These are phyloP conservation scores for Penicillium sp. DNA, from an alignment of 2,329 filamentous ascomycete genomes.

Conservation along the genomic window DNA sequence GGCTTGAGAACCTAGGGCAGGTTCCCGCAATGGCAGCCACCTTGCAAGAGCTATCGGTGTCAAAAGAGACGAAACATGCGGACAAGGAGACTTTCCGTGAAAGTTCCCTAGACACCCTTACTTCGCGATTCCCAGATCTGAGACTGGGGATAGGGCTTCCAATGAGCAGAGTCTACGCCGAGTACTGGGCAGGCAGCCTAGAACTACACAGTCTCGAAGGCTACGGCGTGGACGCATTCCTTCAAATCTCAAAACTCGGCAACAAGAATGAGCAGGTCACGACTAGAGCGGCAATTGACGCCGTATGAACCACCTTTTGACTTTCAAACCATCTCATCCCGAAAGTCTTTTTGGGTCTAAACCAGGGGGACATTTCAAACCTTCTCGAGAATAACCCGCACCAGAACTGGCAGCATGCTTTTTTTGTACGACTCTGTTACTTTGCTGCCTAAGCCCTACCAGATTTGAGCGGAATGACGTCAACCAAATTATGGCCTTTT, in stretches of 20 bases:
- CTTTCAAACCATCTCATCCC: not conserved
- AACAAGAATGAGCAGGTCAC: slow-evolving; percentile 97
- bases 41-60: slow-evolving; percentile 77
- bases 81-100: slow-evolving; percentile 50
- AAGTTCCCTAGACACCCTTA: slow-evolving; percentile 78
- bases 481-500: slow-evolving; percentile 1
- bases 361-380: not conserved
- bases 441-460: not conserved
- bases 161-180: slow-evolving; percentile 91
- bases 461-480: slow-evolving; percentile 25
- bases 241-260: slow-evolving; percentile 94
- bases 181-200: slow-evolving; percentile 95
- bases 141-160: slow-evolving; percentile 91
- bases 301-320: slow-evolving; percentile 56
- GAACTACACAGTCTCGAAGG: slow-evolving; percentile 92
- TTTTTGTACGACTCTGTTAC: not conserved
- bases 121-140: slow-evolving; percentile 81
- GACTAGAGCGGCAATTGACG: slow-evolving; percentile 77
- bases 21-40: slow-evolving; percentile 94
- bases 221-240: slow-evolving; percentile 92
- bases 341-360: not conserved
- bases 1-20: slow-evolving; percentile 81
- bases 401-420: not conserved
- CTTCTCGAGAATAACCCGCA: not conserved
- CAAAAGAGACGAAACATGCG: slow-evolving; percentile 39